Conservation (phyloP, 306 rosid genomes). For the Ammopiptanthus mongolicus region DNA sequence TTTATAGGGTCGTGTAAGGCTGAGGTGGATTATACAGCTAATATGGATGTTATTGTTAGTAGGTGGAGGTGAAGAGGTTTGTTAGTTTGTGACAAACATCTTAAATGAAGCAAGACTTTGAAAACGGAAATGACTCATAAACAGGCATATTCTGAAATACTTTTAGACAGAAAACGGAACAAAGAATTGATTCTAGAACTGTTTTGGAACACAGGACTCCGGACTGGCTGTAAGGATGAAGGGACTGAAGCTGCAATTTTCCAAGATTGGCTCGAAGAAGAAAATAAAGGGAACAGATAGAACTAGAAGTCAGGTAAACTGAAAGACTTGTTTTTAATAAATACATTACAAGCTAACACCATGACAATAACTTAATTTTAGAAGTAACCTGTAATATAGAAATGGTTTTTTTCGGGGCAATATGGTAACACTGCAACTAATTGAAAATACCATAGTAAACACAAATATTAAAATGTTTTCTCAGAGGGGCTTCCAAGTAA, state of each 20-base stretch:
- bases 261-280: neutral
- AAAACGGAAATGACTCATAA: neutral
- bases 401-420: neutral
- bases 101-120: conserved; percentile 8
- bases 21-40: neutral
- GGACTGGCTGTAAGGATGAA: neutral
- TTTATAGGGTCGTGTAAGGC: neutral
- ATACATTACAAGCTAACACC: neutral
- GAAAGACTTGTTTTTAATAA: neutral
- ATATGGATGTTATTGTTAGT: neutral
- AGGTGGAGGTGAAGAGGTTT: conserved; percentile 5
- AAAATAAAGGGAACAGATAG: neutral
- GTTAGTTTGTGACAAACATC: neutral
- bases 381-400: neutral
- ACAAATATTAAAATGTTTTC: neutral
- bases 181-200: neutral
- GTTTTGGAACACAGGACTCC: neutral
- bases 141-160: neutral
- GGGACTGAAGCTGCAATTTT: neutral
- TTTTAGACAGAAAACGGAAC: neutral
- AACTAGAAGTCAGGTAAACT: neutral
- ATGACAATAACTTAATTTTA: neutral
- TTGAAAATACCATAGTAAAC: neutral
- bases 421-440: neutral
- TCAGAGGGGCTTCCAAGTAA: neutral